phyloP scores from a whole-genome alignment of 2,329 filamentous ascomycete species.

The Anisogramma anomala region DNA sequence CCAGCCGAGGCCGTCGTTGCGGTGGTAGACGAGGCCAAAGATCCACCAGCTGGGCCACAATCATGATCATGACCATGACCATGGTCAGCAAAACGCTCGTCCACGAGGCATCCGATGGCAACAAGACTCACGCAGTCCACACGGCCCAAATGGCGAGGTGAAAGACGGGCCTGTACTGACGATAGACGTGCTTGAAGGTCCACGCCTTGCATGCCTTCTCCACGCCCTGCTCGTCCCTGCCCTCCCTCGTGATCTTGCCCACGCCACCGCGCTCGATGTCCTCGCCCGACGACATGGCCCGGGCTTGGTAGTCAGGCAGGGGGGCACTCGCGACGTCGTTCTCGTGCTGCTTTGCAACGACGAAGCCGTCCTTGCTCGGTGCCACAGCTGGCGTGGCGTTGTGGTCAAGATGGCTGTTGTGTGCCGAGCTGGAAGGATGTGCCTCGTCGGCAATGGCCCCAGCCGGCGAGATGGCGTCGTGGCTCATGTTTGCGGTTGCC shows the following conservation, averaged over 20 bases:
- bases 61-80: conserved; percentile 19
- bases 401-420: too few relatives aligned
- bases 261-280: conserved; percentile 28
- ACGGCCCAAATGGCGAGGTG: conserved; percentile 33
- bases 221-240: conserved; percentile 16
- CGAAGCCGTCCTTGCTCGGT: conserved; percentile 32
- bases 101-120: too few relatives aligned
- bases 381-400: too few relatives aligned
- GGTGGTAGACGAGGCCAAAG: conserved; percentile 59
- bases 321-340: conserved; percentile 22
- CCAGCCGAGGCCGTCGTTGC: conserved; percentile 62
- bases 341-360: conserved; percentile 33
- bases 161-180: conserved; percentile 31
- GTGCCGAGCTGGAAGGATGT: too few relatives aligned
- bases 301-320: conserved; percentile 24
- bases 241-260: conserved; percentile 24
- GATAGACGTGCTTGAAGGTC: conserved; percentile 28
- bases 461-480: too few relatives aligned
- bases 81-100: conserved; percentile 9
- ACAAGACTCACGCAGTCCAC: conserved; percentile 24
- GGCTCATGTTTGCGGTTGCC: too few relatives aligned
- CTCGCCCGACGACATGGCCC: conserved; percentile 13
- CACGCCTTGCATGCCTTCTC: conserved; percentile 18
- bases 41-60: conserved; percentile 76
- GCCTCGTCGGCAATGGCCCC: too few relatives aligned